These are phyloP conservation scores for Excoecaria agallocha DNA, from an alignment of 345 rosid genomes.

Conservation along the genomic window DNA sequence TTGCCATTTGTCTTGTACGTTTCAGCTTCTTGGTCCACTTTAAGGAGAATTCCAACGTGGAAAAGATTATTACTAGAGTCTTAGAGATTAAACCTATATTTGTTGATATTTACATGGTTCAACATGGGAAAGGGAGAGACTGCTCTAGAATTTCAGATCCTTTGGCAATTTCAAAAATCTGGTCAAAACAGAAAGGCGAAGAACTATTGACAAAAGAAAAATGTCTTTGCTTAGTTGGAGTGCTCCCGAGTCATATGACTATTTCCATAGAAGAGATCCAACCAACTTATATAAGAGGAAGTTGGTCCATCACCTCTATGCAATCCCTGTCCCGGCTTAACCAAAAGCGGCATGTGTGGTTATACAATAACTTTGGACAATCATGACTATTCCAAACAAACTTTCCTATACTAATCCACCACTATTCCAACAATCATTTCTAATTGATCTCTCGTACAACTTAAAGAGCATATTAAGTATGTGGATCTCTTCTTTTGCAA, in stretches of 20 bases:
- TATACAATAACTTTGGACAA: too few species aligned
- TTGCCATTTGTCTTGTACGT: not conserved
- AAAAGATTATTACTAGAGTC: not conserved
- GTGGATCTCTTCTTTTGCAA: too few species aligned
- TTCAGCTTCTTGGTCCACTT: not conserved
- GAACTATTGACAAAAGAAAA: not conserved
- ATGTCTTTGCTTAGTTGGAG: not conserved
- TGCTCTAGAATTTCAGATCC: not conserved
- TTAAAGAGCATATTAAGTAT: too few species aligned
- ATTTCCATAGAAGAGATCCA: conserved; percentile 1
- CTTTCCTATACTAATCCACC: too few species aligned
- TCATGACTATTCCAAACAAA: too few species aligned
- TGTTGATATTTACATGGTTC: too few species aligned
- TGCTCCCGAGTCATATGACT: not conserved
- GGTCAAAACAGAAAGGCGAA: not conserved
- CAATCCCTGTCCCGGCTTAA: not conserved
- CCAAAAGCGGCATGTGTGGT: not conserved
- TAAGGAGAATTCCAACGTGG: not conserved
- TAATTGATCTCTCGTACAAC: too few species aligned
- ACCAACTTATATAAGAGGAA: conserved; percentile 11
- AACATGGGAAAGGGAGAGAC: not conserved
- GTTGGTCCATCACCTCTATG: conserved; percentile 5
- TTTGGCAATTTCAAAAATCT: not conserved
- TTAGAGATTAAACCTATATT: too few species aligned
- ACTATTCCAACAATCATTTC: too few species aligned